Conservation (phyloP, 2,329 filamentous ascomycete genomes). For the Fusarium sp. region DNA sequence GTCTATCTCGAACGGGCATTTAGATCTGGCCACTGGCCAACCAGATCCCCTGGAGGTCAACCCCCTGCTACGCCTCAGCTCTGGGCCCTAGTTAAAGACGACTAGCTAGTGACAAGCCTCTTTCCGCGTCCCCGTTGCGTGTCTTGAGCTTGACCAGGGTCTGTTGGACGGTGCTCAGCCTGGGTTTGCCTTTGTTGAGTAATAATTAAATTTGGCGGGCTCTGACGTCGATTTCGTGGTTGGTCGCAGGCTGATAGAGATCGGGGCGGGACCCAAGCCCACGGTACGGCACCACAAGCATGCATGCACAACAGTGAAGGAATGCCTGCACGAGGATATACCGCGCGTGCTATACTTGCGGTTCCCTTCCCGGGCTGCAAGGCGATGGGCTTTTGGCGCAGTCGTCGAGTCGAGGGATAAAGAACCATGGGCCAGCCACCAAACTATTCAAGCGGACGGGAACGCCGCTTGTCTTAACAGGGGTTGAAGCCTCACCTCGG, state of each 20-base stretch:
- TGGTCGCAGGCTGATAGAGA: conserved; percentile 1
- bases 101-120: conserved; percentile 23
- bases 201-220: conserved; percentile 12
- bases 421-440: conserved; percentile 23
- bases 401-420: conserved; percentile 12
- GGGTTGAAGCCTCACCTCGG: conserved; percentile 27
- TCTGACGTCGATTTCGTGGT: conserved; percentile 4
- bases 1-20: conserved; percentile 39
- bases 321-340: neutral
- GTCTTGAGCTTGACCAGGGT: conserved; percentile 21
- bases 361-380: neutral
- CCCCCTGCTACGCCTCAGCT: conserved; percentile 33
- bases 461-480: conserved; percentile 29
- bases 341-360: neutral
- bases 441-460: conserved; percentile 27
- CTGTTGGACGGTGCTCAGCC: conserved; percentile 8
- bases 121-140: conserved; percentile 26
- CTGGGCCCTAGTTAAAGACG: conserved; percentile 18
- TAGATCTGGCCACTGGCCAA: conserved; percentile 39
- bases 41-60: conserved; percentile 16
- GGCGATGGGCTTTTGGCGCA: conserved; percentile 12
- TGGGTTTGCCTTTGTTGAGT: conserved; percentile 18
- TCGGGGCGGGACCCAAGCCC: conserved; percentile 1
- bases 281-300: conserved; percentile 6
- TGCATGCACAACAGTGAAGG: conserved; percentile 8